These are phyloP conservation scores for Cyphellophora attinorum DNA, from an alignment of 2,329 filamentous ascomycete species.

Conservation along the genomic window DNA sequence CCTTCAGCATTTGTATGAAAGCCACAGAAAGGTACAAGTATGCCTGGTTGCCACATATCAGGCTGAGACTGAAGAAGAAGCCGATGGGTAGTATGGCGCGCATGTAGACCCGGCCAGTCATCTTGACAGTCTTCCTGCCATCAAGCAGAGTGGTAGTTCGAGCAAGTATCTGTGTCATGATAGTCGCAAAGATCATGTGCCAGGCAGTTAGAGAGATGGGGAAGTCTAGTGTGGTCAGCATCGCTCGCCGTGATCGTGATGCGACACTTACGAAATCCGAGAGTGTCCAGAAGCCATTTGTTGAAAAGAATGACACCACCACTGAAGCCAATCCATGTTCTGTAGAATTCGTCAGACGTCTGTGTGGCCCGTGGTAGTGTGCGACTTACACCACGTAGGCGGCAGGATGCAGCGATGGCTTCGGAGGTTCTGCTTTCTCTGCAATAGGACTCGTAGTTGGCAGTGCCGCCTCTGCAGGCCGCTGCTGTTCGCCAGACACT, in stretches of 20 bases:
- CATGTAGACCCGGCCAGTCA: slow-evolving; percentile 89
- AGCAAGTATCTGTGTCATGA: slow-evolving; percentile 90
- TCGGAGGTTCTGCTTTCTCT: slow-evolving; percentile 59
- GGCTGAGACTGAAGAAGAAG: slow-evolving; percentile 86
- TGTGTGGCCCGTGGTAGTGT: background rate
- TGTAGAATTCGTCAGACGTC: slow-evolving; percentile 33
- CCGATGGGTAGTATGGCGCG: slow-evolving; percentile 91
- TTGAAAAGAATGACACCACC: slow-evolving; percentile 97
- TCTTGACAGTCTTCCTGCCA: slow-evolving; percentile 90
- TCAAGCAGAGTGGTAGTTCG: slow-evolving; percentile 84
- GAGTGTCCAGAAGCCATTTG: slow-evolving; percentile 90
- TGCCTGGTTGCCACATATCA: slow-evolving; percentile 93
- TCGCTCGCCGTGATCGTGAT: slow-evolving; percentile 1
- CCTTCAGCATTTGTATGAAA: slow-evolving; percentile 99
- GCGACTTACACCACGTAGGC: slow-evolving; percentile 62
- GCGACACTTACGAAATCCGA: slow-evolving; percentile 36
- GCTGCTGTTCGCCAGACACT: slow-evolving; percentile 65
- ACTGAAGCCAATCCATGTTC: slow-evolving; percentile 84
- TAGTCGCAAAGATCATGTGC: slow-evolving; percentile 84
- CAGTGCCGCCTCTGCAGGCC: slow-evolving; percentile 48
- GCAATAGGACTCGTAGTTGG: slow-evolving; percentile 69
- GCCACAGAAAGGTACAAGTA: slow-evolving; percentile 92
- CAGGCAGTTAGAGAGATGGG: slow-evolving; percentile 66
- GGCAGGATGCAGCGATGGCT: slow-evolving; percentile 63
- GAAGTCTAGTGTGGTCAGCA: slow-evolving; percentile 8